A percentile compares a stretch with the other conserved stretches of the same genome.
Evolutionary conservation across 148 eudicot genomes (phyloP).

Genomic region (Spergularia marina): DNA sequence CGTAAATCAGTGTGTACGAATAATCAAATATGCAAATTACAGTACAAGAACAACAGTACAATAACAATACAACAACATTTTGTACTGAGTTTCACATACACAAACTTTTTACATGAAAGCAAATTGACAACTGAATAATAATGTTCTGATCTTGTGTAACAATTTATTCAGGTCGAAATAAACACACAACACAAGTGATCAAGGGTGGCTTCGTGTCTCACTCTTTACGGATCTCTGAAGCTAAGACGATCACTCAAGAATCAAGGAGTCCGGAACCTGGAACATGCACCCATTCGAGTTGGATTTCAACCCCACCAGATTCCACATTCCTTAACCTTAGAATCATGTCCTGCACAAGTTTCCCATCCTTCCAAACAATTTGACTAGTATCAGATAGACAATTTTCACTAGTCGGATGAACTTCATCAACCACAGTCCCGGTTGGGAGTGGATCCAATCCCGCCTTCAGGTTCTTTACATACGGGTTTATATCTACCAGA

Average conservation of each 20-base stretch:
- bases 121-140: no score
- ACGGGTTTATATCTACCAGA: conserved; percentile 40
- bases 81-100: no score
- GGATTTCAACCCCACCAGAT: conserved; percentile 55
- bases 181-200: not conserved
- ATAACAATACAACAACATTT: no score
- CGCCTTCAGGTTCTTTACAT: conserved; percentile 43
- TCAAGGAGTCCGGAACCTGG: conserved; percentile 25
- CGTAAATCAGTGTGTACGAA: no score
- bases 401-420: conserved; percentile 48
- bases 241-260: not conserved
- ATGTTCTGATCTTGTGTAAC: no score
- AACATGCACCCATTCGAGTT: conserved; percentile 50
- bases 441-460: conserved; percentile 40
- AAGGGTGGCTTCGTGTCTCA: no score
- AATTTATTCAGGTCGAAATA: no score
- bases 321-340: conserved; percentile 48
- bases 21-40: no score
- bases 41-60: no score
- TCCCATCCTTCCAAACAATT: conserved; percentile 59
- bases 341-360: conserved; percentile 55
- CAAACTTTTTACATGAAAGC: no score
- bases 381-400: conserved; percentile 58
- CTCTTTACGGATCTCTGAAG: not conserved
- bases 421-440: conserved; percentile 42